Conservation (phyloP, 352 stramenopile genomes). For the Lagenidium sp. region DNA sequence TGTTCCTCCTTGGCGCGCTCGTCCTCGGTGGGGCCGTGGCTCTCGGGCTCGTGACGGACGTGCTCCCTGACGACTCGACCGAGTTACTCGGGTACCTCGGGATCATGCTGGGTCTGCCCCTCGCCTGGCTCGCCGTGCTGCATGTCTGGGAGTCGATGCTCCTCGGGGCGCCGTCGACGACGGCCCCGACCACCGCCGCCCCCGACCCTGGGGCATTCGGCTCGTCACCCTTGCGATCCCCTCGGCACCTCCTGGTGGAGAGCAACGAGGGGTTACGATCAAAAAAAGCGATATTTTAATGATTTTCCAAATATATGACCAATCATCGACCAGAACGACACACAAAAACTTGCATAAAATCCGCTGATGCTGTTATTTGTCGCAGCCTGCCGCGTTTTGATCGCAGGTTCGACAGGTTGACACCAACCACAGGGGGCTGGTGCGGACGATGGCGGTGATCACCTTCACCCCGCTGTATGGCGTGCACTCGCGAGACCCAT, state of each 20-base stretch:
- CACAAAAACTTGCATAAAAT: neutral
- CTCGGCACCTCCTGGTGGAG: no score
- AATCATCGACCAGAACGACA: neutral
- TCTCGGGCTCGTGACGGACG: conserved; percentile 24
- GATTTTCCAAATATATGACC: conserved; percentile 11
- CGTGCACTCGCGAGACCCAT: conserved; percentile 69
- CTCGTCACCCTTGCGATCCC: no score
- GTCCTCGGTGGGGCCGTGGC: conserved; percentile 25
- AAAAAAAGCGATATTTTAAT: conserved; percentile 18
- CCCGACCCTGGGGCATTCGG: neutral
- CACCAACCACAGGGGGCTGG: no score
- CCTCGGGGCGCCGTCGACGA: conserved; percentile 3
- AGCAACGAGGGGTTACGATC: no score
- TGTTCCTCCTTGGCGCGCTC: conserved; percentile 11
- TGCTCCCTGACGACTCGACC: conserved; percentile 21
- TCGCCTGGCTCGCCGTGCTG: conserved; percentile 32
- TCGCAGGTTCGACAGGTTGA: no score
- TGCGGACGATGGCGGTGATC: conserved; percentile 70
- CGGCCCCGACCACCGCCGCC: neutral
- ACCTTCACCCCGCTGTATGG: conserved; percentile 88
- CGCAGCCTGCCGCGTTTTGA: no score
- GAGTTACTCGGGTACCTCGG: conserved; percentile 29
- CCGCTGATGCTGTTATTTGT: neutral
- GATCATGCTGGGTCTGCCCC: conserved; percentile 36
- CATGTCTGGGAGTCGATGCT: conserved; percentile 35